A percentile compares a stretch with the other conserved stretches of the same genome.
phyloP scores from a whole-genome alignment of 2,329 filamentous ascomycete species.

The Eurotiales sp. region DNA sequence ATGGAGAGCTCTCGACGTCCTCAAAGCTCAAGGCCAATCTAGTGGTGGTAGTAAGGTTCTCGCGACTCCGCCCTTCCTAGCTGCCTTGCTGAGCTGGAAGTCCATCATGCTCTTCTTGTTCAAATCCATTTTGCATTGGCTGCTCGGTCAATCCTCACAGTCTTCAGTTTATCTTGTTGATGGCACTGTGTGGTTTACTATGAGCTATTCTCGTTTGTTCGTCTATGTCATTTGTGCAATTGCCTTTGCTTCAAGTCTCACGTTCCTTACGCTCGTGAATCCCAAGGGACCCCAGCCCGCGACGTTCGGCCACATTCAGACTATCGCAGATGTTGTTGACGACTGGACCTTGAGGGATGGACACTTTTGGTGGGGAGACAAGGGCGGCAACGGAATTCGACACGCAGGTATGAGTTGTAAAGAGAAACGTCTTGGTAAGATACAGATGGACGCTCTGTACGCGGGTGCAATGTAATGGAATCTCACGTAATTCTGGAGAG shows the following conservation, averaged over 20 bases:
- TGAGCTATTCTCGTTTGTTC: background rate
- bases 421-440: background rate
- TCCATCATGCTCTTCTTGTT: constrained; percentile 11
- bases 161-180: constrained; percentile 1
- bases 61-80: background rate
- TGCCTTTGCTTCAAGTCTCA: background rate
- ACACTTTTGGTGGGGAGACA: constrained; percentile 6
- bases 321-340: constrained; percentile 1
- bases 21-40: too few species aligned
- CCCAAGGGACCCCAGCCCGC: background rate
- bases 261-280: background rate
- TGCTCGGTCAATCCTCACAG: constrained; percentile 15
- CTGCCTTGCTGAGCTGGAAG: constrained; percentile 15
- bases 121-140: constrained; percentile 19
- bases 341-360: background rate
- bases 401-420: background rate
- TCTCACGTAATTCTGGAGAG: too few species aligned
- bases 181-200: background rate
- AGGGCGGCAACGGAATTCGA: background rate
- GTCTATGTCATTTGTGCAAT: background rate
- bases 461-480: too few species aligned
- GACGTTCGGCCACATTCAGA: constrained; percentile 7
- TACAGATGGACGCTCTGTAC: background rate
- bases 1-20: background rate
- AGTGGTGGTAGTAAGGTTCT: background rate